Evolutionary conservation across 2,329 filamentous ascomycete species (phyloP).

Genomic region (Cytospora leucostoma): DNA sequence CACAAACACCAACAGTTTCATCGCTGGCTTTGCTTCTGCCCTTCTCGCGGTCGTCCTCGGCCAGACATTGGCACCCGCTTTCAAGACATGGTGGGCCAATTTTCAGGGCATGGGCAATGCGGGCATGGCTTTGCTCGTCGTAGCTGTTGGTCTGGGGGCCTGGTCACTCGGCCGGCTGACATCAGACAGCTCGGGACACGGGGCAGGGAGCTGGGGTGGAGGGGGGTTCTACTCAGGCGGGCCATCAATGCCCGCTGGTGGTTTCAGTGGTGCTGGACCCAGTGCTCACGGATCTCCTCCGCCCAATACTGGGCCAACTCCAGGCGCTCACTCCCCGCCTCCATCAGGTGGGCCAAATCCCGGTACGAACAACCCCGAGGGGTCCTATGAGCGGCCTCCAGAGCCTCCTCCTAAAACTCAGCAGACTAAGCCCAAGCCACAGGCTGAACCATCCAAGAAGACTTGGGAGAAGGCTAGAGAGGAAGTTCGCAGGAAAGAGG

Average conservation of each 20-base stretch:
- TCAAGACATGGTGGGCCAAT: slow-evolving; percentile 71
- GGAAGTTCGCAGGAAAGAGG: slow-evolving; percentile 63
- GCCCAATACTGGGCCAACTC: slow-evolving; percentile 37
- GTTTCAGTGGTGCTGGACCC: slow-evolving; percentile 27
- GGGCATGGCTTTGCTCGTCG: slow-evolving; percentile 70
- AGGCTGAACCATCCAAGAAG: slow-evolving; percentile 44
- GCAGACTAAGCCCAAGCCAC: slow-evolving; percentile 32
- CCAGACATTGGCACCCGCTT: slow-evolving; percentile 70
- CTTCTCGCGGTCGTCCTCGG: slow-evolving; percentile 73
- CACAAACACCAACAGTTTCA: slow-evolving; percentile 86
- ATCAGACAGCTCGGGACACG: slow-evolving; percentile 46
- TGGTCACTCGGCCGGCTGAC: slow-evolving; percentile 73
- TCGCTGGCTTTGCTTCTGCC: slow-evolving; percentile 80
- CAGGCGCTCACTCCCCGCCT: slow-evolving; percentile 29
- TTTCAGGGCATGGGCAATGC: slow-evolving; percentile 72
- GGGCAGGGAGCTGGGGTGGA: slow-evolving; percentile 21
- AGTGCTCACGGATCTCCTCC: slow-evolving; percentile 32
- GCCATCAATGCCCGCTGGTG: slow-evolving; percentile 26
- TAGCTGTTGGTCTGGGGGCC: slow-evolving; percentile 73
- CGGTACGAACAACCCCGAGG: slow-evolving; percentile 33
- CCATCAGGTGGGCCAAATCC: slow-evolving; percentile 28
- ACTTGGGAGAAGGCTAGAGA: slow-evolving; percentile 71
- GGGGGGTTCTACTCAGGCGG: slow-evolving; percentile 28
- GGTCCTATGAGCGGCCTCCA: slow-evolving; percentile 32
- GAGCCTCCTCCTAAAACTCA: slow-evolving; percentile 27